Base-by-base conservation (phyloP, 768 basidiomycete species). In the Lentinula detonsa region DNA sequence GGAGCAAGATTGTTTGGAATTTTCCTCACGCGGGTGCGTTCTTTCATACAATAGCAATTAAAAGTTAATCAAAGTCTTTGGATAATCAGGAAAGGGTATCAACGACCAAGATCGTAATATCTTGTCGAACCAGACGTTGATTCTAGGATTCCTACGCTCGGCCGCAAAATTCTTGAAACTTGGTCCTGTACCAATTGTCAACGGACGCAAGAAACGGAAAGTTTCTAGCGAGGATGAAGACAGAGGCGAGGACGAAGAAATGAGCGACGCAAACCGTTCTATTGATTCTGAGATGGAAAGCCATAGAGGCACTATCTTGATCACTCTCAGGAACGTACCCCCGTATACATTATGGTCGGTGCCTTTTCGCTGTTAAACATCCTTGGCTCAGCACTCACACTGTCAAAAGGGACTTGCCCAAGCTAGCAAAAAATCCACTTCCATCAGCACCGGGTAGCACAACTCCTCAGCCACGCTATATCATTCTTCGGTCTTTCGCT, bases 31-130 rank as follows among this genome's bases (percentile, higher is more conserved):
- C 90, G 67, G 95, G 95, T 51, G 15, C 35, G 34, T 60, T 40
- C 45, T n/a, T 7, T 57, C 57, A 51, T 37, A 62, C 49, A 21
- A 60, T 42, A 55, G 63, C 40, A 13, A 58, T 49, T 39, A 11
- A 9, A 9, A 13, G 21, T 11, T 50, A 49, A 16, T 49, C 21
- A 18, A 21, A 28, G 42, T 51, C 40, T 64, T 34, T 33, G 42
- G 4, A 13, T 48, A 6, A 6, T 45, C 67, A 92, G 90, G 91
- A 28, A 92, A 86, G 69, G 93, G 95, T 2, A 95, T 98, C 63
- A 84, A 90, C 23, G 93, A 98, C 71, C 93, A 95, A 73, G 90
- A 95, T 68, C 84, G 95, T 53, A 98, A 97, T 73, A 91, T 98
- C 62, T 74, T 91, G 15, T 87, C 88, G 5, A 97, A 98, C 71